Conservation (phyloP, 345 rosid species). For the Atalantia buxifolia region DNA sequence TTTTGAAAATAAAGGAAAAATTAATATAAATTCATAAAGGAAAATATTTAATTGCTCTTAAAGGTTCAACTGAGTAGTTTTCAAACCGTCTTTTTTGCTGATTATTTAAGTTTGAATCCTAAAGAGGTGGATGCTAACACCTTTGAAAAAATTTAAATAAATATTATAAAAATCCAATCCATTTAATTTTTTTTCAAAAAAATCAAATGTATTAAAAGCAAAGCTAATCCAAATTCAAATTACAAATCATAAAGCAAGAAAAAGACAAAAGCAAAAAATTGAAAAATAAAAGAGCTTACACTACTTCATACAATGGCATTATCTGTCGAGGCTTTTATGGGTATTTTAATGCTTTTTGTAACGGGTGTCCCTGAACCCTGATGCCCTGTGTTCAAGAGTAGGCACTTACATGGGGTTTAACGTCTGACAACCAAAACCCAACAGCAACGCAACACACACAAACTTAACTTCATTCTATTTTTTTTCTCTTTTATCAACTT, state of each 20-base stretch:
- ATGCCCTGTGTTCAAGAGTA: background rate
- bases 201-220: too few relatives aligned
- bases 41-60: too few relatives aligned
- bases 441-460: background rate
- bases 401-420: slow-evolving; percentile 9
- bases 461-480: background rate
- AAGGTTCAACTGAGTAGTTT: too few relatives aligned
- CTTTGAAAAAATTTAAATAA: too few relatives aligned
- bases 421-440: slow-evolving; percentile 6
- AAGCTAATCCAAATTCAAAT: too few relatives aligned
- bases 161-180: too few relatives aligned
- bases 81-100: too few relatives aligned
- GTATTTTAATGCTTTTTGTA: background rate
- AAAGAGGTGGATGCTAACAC: too few relatives aligned
- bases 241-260: background rate
- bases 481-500: background rate
- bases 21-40: too few relatives aligned
- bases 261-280: background rate
- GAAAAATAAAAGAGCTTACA: background rate
- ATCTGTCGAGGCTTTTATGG: background rate
- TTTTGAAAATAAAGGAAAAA: too few relatives aligned
- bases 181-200: too few relatives aligned
- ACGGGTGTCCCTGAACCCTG: background rate
- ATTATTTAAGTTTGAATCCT: too few relatives aligned
- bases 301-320: background rate